Evolutionary conservation across 495 filamentous ascomycete genomes (phyloP), one percentile per base, ranked within the genome.

Genomic region (Penicillium egyptiacum): DNA sequence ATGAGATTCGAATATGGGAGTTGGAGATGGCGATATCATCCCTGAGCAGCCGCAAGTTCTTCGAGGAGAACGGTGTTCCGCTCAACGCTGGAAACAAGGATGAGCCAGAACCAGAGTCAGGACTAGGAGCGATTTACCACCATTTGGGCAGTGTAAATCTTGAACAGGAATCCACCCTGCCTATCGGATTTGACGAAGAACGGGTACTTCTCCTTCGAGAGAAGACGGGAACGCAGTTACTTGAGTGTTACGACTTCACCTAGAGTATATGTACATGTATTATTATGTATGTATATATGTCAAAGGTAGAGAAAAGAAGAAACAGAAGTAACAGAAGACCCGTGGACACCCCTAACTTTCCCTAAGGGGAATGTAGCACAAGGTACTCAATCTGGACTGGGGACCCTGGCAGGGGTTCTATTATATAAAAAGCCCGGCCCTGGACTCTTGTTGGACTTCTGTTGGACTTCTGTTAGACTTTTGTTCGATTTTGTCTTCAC

Each of bases 1-100:
- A 92, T 55, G 94, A 98, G 65, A 82, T 98, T 48, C 81, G 93
- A 7, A 86, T 98, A 8, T 98, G 94, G 94, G 92, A 97, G 60
- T 81, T 98, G 7, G 94, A 98, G 73, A 86, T 85, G 5, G 82
- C 88, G 16, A 74, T 87, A 17, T 81, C 56, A 46, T 79, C 76
- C 10, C 71, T 75, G 39, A 57, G 74, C 14, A 69, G 68, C n/a
- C 75, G 66, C 55, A 72, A 50, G 54, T 69, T 37, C 47, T 65
- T 59, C 42, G 75, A 64, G 3, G 81, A 85, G 45, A 70, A 76
- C 19, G 86, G 86, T 48, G 81, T 89, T 7, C 77, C 71, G 53
- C 69, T 88, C 43, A 72, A 70, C 30, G 71, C 81, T 5, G 75
- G 74, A 49, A 69, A 66, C 33, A 62, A 64, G 25, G 30, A 14